Conservation (phyloP, 2,329 filamentous ascomycete genomes). For the Colletotrichum salicis region DNA sequence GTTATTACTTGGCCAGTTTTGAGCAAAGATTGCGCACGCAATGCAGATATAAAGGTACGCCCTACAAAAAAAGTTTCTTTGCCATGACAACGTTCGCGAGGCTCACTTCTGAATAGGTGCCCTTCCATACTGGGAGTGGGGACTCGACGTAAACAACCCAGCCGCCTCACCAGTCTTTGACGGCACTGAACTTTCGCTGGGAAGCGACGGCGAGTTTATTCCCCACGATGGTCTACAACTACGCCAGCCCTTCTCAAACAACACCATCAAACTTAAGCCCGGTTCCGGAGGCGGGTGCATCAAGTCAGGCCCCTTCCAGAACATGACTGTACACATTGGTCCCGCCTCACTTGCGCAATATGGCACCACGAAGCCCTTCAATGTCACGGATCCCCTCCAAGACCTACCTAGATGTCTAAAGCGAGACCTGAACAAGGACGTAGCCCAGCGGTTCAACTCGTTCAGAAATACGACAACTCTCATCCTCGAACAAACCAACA, state of each 20-base stretch:
- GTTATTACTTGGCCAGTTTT: constrained; percentile 32
- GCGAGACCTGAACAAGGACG: constrained; percentile 46
- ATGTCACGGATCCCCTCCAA: constrained; percentile 41
- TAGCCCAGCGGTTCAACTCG: constrained; percentile 38
- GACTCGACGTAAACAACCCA: constrained; percentile 39
- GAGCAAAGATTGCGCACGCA: constrained; percentile 34
- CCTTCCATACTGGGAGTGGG: constrained; percentile 38
- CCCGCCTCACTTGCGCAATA: constrained; percentile 39
- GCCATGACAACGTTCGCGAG: rapidly evolving
- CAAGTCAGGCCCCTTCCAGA: constrained; percentile 48
- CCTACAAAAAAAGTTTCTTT: rapidly evolving
- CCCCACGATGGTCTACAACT: constrained; percentile 38
- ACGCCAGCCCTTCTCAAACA: constrained; percentile 28
- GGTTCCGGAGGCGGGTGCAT: constrained; percentile 62
- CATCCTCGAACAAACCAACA: constrained; percentile 42
- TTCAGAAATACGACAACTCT: constrained; percentile 43
- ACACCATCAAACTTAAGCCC: constrained; percentile 48
- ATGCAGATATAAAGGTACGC: constrained; percentile 37
- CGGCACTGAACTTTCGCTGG: constrained; percentile 50
- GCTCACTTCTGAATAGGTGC: constrained; percentile 1
- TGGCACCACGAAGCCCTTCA: constrained; percentile 36
- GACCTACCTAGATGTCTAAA: constrained; percentile 56
- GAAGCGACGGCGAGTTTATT: constrained; percentile 50
- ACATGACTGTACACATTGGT: constrained; percentile 52
- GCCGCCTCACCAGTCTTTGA: constrained; percentile 52